phyloP scores from a whole-genome alignment of 345 rosid genomes.

The Arabis alpina region DNA sequence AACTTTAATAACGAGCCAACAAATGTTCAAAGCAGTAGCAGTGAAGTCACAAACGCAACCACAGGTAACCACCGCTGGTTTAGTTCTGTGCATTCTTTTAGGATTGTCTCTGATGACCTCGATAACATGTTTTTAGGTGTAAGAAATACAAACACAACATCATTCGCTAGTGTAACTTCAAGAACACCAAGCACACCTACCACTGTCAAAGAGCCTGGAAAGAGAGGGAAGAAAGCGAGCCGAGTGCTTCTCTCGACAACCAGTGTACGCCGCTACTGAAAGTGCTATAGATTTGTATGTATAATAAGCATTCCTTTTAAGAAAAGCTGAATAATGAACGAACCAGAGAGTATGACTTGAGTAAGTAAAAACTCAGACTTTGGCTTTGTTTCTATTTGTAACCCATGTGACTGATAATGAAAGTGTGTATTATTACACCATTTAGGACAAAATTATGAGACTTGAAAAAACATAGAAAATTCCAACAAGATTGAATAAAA shows the following conservation, averaged over 20 bases:
- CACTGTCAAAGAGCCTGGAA: constrained; percentile 59
- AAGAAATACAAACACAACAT: constrained; percentile 54
- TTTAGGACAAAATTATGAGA: constrained; percentile 11
- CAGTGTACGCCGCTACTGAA: constrained; percentile 78
- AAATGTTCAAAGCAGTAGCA: constrained; percentile 38
- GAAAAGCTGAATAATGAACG: constrained; percentile 12
- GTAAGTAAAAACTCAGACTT: constrained; percentile 9
- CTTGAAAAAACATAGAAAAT: constrained; percentile 3
- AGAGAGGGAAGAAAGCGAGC: constrained; percentile 76
- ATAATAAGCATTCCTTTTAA: constrained; percentile 21
- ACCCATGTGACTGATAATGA: constrained; percentile 25
- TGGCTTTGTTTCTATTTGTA: constrained; percentile 22
- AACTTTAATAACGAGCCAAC: constrained; percentile 64
- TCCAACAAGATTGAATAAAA: constrained; percentile 31
- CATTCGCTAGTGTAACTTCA: constrained; percentile 81
- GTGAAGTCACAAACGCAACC: constrained; percentile 46
- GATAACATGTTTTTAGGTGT: constrained; percentile 48
- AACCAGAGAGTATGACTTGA: constrained; percentile 5
- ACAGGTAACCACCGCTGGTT: constrained; percentile 40
- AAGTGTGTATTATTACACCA: neutral
- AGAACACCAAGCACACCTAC: constrained; percentile 53
- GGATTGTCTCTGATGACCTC: neutral
- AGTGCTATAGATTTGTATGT: constrained; percentile 5
- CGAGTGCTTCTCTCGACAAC: constrained; percentile 86
- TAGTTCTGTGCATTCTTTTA: constrained; percentile 6